Evolutionary conservation across 139 green algal species (phyloP).

Genomic region (Volvox reticuliferus): DNA sequence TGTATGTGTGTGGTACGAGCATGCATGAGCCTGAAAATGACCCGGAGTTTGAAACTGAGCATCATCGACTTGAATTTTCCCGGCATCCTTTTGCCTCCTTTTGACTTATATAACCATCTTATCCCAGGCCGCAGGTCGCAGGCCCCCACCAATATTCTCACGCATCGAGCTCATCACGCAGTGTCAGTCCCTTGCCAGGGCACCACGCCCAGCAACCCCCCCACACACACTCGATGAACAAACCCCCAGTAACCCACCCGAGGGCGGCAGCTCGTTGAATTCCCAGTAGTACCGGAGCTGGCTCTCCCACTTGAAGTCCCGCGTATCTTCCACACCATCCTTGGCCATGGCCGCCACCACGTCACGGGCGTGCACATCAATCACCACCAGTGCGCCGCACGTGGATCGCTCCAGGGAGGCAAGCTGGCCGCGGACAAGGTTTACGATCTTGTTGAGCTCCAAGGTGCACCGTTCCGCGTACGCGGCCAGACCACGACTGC

Average conservation of each 20-base stretch:
- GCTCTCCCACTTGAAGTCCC: conserved; percentile 85
- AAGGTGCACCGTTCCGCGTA: conserved; percentile 77
- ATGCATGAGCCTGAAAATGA: too few relatives aligned
- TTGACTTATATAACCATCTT: too few relatives aligned
- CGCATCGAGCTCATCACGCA: too few relatives aligned
- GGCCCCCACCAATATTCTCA: too few relatives aligned
- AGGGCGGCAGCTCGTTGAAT: conserved; percentile 79
- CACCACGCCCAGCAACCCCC: too few relatives aligned
- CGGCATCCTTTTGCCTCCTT: too few relatives aligned
- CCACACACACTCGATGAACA: too few relatives aligned
- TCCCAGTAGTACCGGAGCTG: conserved; percentile 84
- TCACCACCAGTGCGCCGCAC: conserved; percentile 76
- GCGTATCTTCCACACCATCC: conserved; percentile 72
- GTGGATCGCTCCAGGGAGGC: conserved; percentile 71
- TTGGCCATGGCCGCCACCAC: conserved; percentile 70
- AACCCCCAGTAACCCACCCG: conserved; percentile 43
- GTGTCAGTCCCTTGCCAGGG: too few relatives aligned
- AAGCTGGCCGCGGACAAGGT: conserved; percentile 76
- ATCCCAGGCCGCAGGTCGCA: too few relatives aligned
- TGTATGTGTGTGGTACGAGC: too few relatives aligned
- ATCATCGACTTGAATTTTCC: too few relatives aligned
- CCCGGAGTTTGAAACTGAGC: too few relatives aligned
- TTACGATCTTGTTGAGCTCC: conserved; percentile 82
- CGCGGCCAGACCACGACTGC: conserved; percentile 68
- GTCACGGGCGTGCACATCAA: conserved; percentile 81